Evolutionary conservation across 192 early-diverging fungal species (phyloP), one percentile per base, ranked within the genome.

Genomic region (Mycoemilia scoparia): DNA sequence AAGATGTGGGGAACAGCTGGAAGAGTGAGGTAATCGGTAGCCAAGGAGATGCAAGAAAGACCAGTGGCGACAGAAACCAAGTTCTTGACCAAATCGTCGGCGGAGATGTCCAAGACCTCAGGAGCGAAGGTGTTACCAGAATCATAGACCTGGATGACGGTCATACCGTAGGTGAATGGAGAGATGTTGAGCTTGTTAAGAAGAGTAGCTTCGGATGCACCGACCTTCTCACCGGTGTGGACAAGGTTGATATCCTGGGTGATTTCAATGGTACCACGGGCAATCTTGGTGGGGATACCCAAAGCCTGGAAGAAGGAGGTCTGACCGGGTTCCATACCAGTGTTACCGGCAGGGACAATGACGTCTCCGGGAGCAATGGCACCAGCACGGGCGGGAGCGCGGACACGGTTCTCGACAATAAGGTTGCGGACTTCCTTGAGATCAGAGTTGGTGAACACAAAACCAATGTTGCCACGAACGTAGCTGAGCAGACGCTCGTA

Each of bases 301-400:
- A 98, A 73, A 57, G 95, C 90, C 74, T 98, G 95, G 86, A 98
- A 98, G 85, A 98, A 98, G 40, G 90, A 92, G 49, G 90, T 96
- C 82, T 93, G 87, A 46, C 90, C 89, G 63, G 95, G 95, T 65
- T 95, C 90, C 86, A 96, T 91, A 70, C 95, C 95, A 50, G 95
- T 98, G 85, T 98, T 98, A 67, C 80, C 80, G 48, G 79, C 86
- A 35, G 87, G 87, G 52, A 93, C 74, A 56, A 64, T 59, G 50
- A 93, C 95, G 67, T 87, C 80, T 56, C 81, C 71, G 46, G 89
- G 95, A 53, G 95, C 90, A 33, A 90, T 23, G 38, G 87, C 86
- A 63, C 86, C 86, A 32, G 86, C 79, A 69, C 85, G 87, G 56
- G 90, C 95, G 35, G 95, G 95, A 44, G 95, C 95, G 39, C 68